Evolutionary conservation across 257 asterid genomes (phyloP).

Genomic region (Mentha longifolia): DNA sequence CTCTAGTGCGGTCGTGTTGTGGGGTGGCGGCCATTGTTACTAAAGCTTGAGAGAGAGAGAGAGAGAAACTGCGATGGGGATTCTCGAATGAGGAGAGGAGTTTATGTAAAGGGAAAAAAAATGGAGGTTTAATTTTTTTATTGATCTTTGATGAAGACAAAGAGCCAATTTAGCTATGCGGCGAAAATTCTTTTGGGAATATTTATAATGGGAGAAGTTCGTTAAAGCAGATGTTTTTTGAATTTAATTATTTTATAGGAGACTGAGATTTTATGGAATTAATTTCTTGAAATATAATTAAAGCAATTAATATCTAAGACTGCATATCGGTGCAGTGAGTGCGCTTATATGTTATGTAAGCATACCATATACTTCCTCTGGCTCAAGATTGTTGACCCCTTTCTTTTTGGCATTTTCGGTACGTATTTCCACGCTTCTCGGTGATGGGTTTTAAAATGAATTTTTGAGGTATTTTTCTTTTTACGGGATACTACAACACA

Average conservation of each 20-base stretch:
- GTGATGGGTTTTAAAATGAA: no score
- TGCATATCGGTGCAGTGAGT: slow-evolving; percentile 9
- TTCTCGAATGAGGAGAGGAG: neutral
- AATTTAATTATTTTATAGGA: neutral
- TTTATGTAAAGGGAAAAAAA: neutral
- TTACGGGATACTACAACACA: no score
- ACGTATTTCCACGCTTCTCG: no score
- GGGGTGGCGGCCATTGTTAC: neutral
- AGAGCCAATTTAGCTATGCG: neutral
- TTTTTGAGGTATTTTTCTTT: no score
- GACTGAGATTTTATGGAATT: neutral
- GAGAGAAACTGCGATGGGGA: neutral
- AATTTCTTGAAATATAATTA: neutral
- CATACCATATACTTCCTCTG: neutral
- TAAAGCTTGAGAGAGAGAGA: neutral
- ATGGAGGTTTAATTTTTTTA: neutral
- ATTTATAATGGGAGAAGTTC: slow-evolving; percentile 7
- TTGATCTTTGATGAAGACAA: slow-evolving; percentile 10
- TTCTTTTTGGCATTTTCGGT: no score
- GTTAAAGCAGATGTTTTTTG: neutral
- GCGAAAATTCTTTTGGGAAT: neutral
- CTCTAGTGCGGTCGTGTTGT: neutral
- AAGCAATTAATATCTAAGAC: neutral
- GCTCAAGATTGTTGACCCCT: no score
- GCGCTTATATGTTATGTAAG: slow-evolving; percentile 13